phyloP scores from a whole-genome alignment of 2,329 filamentous ascomycete genomes.

The Keithomyces neogunnii region DNA sequence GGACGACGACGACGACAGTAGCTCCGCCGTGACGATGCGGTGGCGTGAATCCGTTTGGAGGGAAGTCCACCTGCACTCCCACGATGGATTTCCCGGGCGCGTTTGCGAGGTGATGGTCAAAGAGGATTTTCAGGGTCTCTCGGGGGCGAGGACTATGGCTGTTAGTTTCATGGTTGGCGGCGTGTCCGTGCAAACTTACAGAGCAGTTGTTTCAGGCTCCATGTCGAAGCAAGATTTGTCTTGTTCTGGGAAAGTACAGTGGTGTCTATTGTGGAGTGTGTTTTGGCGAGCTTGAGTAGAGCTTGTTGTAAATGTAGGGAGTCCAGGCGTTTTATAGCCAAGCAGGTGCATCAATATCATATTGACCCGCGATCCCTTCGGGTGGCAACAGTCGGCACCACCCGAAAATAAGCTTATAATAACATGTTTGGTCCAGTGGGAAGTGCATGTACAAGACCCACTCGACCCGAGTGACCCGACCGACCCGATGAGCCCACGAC shows the following conservation, averaged over 20 bases:
- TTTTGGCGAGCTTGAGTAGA: neutral
- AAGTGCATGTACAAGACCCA: neutral
- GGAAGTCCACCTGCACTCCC: slow-evolving; percentile 26
- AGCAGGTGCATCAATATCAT: neutral
- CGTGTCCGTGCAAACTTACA: neutral
- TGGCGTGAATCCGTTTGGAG: slow-evolving; percentile 28
- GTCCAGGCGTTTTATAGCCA: neutral
- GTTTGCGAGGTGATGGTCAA: slow-evolving; percentile 26
- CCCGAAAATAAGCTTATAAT: neutral
- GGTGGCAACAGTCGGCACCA: neutral
- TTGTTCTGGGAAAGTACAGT: neutral
- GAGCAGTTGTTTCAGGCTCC: neutral
- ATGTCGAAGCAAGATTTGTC: neutral
- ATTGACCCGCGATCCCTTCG: neutral
- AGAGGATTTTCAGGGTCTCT: slow-evolving; percentile 6
- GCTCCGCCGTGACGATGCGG: slow-evolving; percentile 38
- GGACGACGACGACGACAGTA: slow-evolving; percentile 29
- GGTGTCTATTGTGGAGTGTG: too few species aligned
- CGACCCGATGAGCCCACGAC: neutral
- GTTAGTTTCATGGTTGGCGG: slow-evolving; percentile 13
- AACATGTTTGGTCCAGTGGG: neutral
- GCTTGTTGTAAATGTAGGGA: neutral
- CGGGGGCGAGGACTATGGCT: slow-evolving; percentile 5
- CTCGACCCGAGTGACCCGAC: neutral
- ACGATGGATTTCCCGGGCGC: slow-evolving; percentile 31